Conservation (phyloP, 768 basidiomycete genomes). For the Aureoboletus auriporus region DNA sequence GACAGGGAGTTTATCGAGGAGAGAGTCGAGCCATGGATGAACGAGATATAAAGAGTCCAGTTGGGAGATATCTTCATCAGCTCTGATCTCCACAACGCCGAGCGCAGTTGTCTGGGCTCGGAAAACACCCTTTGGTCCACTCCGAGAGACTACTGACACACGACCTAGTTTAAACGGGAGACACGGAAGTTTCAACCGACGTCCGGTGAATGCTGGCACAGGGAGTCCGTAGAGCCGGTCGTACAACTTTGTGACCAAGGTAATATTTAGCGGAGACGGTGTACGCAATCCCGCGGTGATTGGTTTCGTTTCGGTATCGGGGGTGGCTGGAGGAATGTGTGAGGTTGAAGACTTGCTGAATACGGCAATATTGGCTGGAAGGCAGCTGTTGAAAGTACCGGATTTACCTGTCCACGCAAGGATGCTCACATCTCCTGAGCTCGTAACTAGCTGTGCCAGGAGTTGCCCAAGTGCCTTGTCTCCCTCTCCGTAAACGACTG, state of each 20-base stretch:
- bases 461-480: slow-evolving; percentile 4
- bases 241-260: neutral
- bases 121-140: neutral
- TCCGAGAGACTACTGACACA: neutral
- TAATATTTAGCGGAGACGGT: neutral
- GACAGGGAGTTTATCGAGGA: slow-evolving; percentile 2
- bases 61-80: slow-evolving; percentile 5
- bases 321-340: neutral
- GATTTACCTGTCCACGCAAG: slow-evolving; percentile 8
- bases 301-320: neutral
- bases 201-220: neutral
- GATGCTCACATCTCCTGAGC: slow-evolving; percentile 4
- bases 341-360: neutral
- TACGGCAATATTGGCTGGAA: neutral
- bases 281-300: neutral
- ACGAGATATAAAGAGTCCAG: slow-evolving; percentile 1
- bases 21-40: slow-evolving; percentile 16
- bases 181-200: slow-evolving; percentile 9
- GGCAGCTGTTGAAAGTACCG: slow-evolving; percentile 8
- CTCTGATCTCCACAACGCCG: slow-evolving; percentile 7
- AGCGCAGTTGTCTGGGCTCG: slow-evolving; percentile 1
- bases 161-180: slow-evolving; percentile 6
- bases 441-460: slow-evolving; percentile 2
- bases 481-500: slow-evolving; percentile 10
- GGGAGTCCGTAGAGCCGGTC: neutral